phyloP scores from a whole-genome alignment of 2,329 filamentous ascomycete species.

The Ophiostoma sp. region DNA sequence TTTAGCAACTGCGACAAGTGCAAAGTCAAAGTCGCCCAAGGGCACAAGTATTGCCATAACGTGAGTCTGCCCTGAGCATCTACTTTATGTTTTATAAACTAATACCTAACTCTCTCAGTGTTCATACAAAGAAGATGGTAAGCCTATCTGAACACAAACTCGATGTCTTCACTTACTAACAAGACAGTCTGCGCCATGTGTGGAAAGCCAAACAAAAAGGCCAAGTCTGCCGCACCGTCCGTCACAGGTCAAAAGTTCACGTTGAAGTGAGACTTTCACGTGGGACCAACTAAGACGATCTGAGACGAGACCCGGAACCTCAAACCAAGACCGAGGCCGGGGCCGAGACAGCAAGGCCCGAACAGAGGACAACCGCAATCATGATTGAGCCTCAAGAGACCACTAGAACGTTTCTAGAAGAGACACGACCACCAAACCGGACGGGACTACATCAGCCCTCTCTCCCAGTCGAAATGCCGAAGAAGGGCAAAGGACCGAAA shows the following conservation, averaged over 20 bases:
- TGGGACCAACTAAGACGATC: background rate
- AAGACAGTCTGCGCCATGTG: slow-evolving; percentile 61
- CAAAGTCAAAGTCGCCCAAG: slow-evolving; percentile 64
- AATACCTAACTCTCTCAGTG: slow-evolving; percentile 40
- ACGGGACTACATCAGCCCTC: no score
- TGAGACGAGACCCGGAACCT: background rate
- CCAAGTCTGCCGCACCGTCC: slow-evolving; percentile 51
- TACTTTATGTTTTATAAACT: no score
- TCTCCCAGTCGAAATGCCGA: background rate
- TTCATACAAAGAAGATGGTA: slow-evolving; percentile 62
- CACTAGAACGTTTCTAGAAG: no score
- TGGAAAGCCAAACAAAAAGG: slow-evolving; percentile 58
- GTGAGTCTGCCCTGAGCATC: slow-evolving; percentile 11
- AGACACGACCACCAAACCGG: no score
- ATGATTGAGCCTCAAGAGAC: background rate
- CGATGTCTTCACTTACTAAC: background rate
- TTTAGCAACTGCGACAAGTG: slow-evolving; percentile 57
- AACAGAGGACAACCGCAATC: background rate
- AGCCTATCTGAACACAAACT: slow-evolving; percentile 31
- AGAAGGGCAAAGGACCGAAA: background rate
- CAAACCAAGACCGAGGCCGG: background rate
- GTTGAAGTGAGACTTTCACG: slow-evolving; percentile 49
- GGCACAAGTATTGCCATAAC: slow-evolving; percentile 58
- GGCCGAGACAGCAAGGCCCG: background rate
- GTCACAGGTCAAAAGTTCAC: slow-evolving; percentile 64